Conservation (phyloP, 179 eudicot genomes). For the Heliamphora pulchella region DNA sequence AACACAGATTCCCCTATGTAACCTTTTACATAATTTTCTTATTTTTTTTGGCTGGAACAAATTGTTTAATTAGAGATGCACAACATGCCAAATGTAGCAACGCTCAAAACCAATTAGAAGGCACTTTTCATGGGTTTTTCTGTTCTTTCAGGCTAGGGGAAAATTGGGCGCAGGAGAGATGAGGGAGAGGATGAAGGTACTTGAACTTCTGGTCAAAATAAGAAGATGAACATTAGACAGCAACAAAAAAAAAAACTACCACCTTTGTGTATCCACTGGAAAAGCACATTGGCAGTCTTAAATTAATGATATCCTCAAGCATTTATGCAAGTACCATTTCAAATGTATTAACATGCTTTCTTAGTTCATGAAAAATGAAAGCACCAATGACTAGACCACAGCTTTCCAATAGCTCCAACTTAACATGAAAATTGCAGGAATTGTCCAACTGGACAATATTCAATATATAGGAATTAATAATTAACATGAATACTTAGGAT, state of each 20-base stretch:
- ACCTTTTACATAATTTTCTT: not conserved
- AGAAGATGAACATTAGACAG: not conserved
- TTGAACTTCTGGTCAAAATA: not conserved
- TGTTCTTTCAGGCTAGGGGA: not conserved
- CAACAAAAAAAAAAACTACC: not conserved
- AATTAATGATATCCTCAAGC: too few relatives aligned
- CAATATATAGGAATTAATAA: not conserved
- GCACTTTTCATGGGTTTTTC: not conserved
- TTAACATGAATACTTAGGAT: not conserved
- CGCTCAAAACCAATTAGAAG: not conserved
- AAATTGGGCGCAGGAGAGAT: not conserved
- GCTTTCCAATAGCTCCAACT: slow-evolving; percentile 1
- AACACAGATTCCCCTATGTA: not conserved
- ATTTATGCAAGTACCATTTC: too few relatives aligned
- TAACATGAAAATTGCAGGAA: not conserved
- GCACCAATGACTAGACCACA: not conserved
- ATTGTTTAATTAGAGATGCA: not conserved
- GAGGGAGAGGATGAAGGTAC: not conserved
- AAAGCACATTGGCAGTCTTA: not conserved
- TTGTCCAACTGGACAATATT: slow-evolving; percentile 1
- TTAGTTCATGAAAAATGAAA: not conserved
- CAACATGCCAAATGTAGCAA: not conserved
- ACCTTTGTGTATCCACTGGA: not conserved
- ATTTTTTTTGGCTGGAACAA: not conserved
- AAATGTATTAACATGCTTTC: not conserved